Evolutionary conservation across 208 protist species (phyloP), one percentile per base, ranked within the genome.

Genomic region (Borovskyia barvae): DNA sequence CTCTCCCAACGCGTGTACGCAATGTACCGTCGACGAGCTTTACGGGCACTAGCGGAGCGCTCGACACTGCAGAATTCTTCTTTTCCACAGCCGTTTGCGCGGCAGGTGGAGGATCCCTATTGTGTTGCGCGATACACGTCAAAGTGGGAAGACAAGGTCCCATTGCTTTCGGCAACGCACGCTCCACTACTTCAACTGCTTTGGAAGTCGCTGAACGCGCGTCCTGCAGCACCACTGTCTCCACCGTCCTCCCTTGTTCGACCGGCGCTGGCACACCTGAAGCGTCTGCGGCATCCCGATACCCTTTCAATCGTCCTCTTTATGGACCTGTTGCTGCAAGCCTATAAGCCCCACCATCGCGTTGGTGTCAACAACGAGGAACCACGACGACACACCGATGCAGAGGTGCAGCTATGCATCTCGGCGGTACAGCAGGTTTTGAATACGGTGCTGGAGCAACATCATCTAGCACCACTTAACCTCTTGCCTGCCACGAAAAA

Each of bases 231-330:
- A n/a, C n/a, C n/a, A n/a, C n/a, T n/a, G n/a, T n/a, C n/a, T n/a
- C n/a, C n/a, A n/a, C n/a, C n/a, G n/a, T n/a, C 42, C 4, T 25
- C 24, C 22, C 17, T 64, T 29, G 33, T 11, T 17, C 45, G 74
- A 39, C 35, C 69, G n/a, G 54, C 68, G 2, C 30, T 74, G 11
- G 14, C 36, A 14, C 54, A 81, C 22, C 58, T 81, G 6, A 29
- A 41, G 32, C 36, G 26, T 20, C 41, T 82, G 4, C 69, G 79
- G 7, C 67, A 37, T 9, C 70, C 75, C 2, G 79, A 85, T 51
- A 64, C 75, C 26, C 22, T 85, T 24, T 25, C 65, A 25, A 45
- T 85, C n/a, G 55, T 66, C 2, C 62, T 85, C n/a, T 45, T 45
- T 5, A 56, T 72, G 33, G 79, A 82, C 35, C 46, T 80, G 17